Conservation (phyloP, 805 yeast species). For the Ogataea zsoltii region DNA sequence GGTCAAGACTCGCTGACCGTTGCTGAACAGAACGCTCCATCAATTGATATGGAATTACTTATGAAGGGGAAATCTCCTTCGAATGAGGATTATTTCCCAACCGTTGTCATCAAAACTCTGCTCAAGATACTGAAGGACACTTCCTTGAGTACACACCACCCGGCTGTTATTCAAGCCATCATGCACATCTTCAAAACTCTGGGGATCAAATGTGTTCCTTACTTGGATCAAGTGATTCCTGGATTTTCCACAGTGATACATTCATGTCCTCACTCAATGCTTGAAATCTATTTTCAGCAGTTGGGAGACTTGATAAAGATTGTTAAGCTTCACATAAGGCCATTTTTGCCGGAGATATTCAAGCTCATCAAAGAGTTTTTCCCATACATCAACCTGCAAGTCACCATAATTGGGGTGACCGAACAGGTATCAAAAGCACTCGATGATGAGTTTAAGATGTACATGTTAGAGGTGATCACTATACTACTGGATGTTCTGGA, state of each 20-base stretch:
- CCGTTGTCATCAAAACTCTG: conserved; percentile 85
- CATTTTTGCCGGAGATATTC: conserved; percentile 75
- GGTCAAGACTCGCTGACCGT: conserved; percentile 37
- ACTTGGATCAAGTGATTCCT: conserved; percentile 82
- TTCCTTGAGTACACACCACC: conserved; percentile 82
- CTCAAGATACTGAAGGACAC: conserved; percentile 84
- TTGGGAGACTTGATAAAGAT: conserved; percentile 74
- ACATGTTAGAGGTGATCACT: conserved; percentile 76
- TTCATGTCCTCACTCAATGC: conserved; percentile 71
- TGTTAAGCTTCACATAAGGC: conserved; percentile 88
- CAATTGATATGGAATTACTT: conserved; percentile 83
- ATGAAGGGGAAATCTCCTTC: conserved; percentile 96
- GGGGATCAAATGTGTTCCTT: conserved; percentile 88
- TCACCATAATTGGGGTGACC: conserved; percentile 73
- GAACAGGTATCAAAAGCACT: conserved; percentile 84
- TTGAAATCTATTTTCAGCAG: conserved; percentile 89
- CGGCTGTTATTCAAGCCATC: conserved; percentile 90
- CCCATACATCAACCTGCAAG: conserved; percentile 60
- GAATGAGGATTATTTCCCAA: conserved; percentile 89
- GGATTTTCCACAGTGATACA: conserved; percentile 85
- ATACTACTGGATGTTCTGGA: conserved; percentile 75
- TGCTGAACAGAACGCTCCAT: conserved; percentile 82
- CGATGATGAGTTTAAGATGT: conserved; percentile 89
- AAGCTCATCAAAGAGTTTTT: conserved; percentile 76
- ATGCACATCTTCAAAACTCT: conserved; percentile 87